phyloP scores from a whole-genome alignment of 1,284 basidiomycete species.

The Cutaneotrichosporon mucoides region DNA sequence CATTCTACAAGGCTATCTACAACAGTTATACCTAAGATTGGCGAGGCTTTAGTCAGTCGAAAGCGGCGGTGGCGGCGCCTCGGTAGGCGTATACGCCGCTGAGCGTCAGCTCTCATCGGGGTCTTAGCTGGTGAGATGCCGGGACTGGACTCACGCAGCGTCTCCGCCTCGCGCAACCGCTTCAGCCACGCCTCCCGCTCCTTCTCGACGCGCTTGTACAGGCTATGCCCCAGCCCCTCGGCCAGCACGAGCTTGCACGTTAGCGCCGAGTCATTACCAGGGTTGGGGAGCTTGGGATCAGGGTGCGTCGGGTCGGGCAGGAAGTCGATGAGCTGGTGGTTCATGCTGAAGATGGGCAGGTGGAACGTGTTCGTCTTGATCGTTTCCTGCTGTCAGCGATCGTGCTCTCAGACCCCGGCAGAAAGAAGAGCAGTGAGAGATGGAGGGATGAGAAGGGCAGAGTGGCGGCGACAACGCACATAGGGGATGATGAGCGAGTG shows the following conservation, averaged over 20 bases:
- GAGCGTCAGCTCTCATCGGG: background rate
- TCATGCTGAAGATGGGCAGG: constrained; percentile 39
- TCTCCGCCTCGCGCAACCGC: constrained; percentile 25
- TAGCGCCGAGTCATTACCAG: constrained; percentile 30
- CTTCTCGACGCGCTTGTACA: constrained; percentile 45
- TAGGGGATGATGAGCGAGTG: constrained; percentile 35
- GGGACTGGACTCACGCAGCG: constrained; percentile 41
- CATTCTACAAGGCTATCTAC: background rate
- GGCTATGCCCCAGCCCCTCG: constrained; percentile 36
- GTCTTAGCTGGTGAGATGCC: background rate
- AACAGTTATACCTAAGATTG: no score
- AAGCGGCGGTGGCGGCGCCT: background rate
- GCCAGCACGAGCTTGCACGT: constrained; percentile 33
- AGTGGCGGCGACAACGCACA: constrained; percentile 20
- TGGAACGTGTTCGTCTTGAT: constrained; percentile 30
- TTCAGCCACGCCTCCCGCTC: constrained; percentile 29
- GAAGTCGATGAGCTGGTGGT: constrained; percentile 37
- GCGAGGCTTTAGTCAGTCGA: background rate
- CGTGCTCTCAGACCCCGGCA: no score
- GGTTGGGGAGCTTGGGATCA: constrained; percentile 26
- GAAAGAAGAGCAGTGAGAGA: no score
- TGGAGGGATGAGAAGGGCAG: no score
- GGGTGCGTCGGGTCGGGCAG: constrained; percentile 23
- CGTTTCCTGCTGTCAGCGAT: constrained; percentile 11
- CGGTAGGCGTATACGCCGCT: constrained; percentile 3